phyloP scores from a whole-genome alignment of 805 yeast species.

The Yarrowia phangngaensis region DNA sequence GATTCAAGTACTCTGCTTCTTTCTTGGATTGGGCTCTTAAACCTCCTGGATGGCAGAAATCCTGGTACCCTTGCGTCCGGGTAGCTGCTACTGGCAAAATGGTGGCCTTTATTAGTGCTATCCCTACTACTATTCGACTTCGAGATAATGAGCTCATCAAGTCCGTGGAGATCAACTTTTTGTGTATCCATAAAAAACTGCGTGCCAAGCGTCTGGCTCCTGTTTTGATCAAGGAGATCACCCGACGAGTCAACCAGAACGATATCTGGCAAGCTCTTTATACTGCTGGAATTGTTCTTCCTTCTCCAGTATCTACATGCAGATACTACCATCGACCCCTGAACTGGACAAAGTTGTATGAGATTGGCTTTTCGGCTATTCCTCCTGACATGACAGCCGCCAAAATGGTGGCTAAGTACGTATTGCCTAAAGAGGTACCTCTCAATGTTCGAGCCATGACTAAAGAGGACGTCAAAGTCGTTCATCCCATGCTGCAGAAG shows the following conservation, averaged over 20 bases:
- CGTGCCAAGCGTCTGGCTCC: slow-evolving; percentile 94
- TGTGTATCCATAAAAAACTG: slow-evolving; percentile 90
- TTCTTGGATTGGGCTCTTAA: slow-evolving; percentile 91
- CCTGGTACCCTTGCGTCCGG: slow-evolving; percentile 93
- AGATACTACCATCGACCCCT: slow-evolving; percentile 91
- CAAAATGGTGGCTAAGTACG: slow-evolving; percentile 59
- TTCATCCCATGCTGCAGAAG: slow-evolving; percentile 52
- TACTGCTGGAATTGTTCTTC: slow-evolving; percentile 87
- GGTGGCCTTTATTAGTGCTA: slow-evolving; percentile 89
- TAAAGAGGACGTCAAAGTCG: slow-evolving; percentile 60
- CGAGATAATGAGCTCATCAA: slow-evolving; percentile 48
- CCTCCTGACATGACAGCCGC: slow-evolving; percentile 68
- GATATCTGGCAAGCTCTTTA: slow-evolving; percentile 94
- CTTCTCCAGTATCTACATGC: slow-evolving; percentile 86
- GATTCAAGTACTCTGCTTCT: slow-evolving; percentile 80
- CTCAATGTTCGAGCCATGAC: slow-evolving; percentile 57
- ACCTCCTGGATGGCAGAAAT: slow-evolving; percentile 86
- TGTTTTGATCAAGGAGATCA: slow-evolving; percentile 85
- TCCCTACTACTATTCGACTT: slow-evolving; percentile 68
- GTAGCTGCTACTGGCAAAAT: slow-evolving; percentile 71
- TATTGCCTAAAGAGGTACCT: slow-evolving; percentile 49
- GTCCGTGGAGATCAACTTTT: slow-evolving; percentile 81
- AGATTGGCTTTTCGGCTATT: slow-evolving; percentile 81
- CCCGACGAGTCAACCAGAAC: slow-evolving; percentile 79
- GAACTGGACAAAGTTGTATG: slow-evolving; percentile 84